Evolutionary conservation across 805 yeast species (phyloP).

Genomic region (Candida ortonii): DNA sequence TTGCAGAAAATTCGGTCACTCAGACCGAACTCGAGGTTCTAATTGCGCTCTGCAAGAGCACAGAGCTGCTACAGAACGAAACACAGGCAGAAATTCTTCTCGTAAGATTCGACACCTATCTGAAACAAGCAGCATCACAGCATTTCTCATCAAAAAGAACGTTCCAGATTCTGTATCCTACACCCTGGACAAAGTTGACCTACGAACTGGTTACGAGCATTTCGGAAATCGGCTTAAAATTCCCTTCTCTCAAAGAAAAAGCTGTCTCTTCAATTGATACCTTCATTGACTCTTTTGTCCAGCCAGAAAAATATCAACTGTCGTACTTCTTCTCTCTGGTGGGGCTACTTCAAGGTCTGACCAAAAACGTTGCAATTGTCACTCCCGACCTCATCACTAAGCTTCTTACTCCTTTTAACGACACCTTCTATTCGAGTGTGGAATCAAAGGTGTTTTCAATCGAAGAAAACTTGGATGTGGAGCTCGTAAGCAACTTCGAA

Average conservation of each 20-base stretch:
- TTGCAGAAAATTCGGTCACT: conserved; percentile 17
- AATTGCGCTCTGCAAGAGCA: conserved; percentile 52
- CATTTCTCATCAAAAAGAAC: conserved; percentile 34
- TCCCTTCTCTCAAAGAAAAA: conserved; percentile 16
- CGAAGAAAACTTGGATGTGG: conserved; percentile 21
- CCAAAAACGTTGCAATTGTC: conserved; percentile 22
- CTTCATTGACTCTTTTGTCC: conserved; percentile 9
- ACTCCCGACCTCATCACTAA: conserved; percentile 18
- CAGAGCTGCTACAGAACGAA: conserved; percentile 33
- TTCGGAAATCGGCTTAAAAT: conserved; percentile 23
- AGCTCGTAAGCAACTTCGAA: conserved; percentile 27
- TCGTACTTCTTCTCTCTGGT: conserved; percentile 26
- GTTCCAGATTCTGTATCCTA: conserved; percentile 28
- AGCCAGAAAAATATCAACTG: conserved; percentile 1
- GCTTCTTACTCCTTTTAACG: conserved; percentile 24
- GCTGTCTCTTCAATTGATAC: conserved; percentile 9
- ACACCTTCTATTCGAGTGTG: conserved; percentile 27
- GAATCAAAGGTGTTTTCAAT: conserved; percentile 20
- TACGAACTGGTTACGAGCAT: conserved; percentile 35
- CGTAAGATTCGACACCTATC: conserved; percentile 44
- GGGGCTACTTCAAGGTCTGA: conserved; percentile 32
- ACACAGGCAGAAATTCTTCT: conserved; percentile 42
- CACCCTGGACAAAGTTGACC: conserved; percentile 44
- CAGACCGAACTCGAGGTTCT: conserved; percentile 48
- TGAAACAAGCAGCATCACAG: conserved; percentile 45